phyloP scores from a whole-genome alignment of 2,329 filamentous ascomycete species.

The Onygenales sp. region DNA sequence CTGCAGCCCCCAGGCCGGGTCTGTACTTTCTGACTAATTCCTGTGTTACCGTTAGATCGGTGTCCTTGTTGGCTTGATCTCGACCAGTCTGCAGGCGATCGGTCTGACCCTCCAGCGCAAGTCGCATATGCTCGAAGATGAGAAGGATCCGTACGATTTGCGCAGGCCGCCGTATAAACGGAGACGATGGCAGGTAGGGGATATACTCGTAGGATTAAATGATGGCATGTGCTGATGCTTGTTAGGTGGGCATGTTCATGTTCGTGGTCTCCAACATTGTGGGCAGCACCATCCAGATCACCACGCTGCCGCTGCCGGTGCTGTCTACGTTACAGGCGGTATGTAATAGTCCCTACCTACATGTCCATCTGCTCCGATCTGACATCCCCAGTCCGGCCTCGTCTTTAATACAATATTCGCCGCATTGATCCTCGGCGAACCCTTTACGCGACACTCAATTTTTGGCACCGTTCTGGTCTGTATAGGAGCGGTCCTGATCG shows the following conservation, averaged over 20 bases:
- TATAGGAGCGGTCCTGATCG: constrained; percentile 80
- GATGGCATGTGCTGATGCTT: constrained; percentile 13
- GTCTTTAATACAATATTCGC: constrained; percentile 99
- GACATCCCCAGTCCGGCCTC: constrained; percentile 59
- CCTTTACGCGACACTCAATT: constrained; percentile 89
- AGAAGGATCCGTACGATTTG: constrained; percentile 69
- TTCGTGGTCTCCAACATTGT: constrained; percentile 91
- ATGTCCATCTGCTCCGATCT: constrained; percentile 1
- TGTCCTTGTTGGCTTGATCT: constrained; percentile 84
- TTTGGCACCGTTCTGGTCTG: constrained; percentile 84
- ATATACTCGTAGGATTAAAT: constrained; percentile 5
- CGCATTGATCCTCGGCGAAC: constrained; percentile 81
- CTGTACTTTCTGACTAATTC: not conserved
- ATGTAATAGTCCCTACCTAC: constrained; percentile 16
- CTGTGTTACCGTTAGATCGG: constrained; percentile 55
- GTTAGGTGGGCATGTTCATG: constrained; percentile 77
- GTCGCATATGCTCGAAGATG: constrained; percentile 95
- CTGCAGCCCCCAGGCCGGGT: constrained; percentile 4
- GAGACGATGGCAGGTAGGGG: constrained; percentile 71
- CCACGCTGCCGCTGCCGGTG: constrained; percentile 84
- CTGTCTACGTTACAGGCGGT: constrained; percentile 86
- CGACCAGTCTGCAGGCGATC: constrained; percentile 88
- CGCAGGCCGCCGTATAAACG: constrained; percentile 81
- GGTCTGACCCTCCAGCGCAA: constrained; percentile 94
- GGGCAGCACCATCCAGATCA: constrained; percentile 95